Conservation (phyloP, 2,329 filamentous ascomycete genomes). For the Aspergillus sp. region DNA sequence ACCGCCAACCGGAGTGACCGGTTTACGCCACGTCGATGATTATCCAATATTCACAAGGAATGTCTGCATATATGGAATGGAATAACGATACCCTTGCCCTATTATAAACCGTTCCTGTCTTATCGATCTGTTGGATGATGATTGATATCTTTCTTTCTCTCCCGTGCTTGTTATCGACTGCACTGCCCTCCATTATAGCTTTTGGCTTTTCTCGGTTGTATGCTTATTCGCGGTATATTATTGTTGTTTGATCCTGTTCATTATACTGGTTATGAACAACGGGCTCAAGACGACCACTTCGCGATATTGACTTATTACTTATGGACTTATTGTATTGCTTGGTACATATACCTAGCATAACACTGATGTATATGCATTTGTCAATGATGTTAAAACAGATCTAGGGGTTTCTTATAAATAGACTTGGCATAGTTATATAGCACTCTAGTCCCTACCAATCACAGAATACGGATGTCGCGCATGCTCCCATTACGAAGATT, state of each 20-base stretch:
- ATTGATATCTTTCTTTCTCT: too few species aligned
- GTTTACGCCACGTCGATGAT: neutral
- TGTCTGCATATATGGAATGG: neutral
- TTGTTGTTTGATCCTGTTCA: neutral
- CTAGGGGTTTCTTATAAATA: neutral
- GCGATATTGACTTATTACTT: neutral
- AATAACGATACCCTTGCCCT: slow-evolving; percentile 3
- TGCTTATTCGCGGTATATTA: neutral
- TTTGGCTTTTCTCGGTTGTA: neutral
- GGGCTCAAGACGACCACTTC: neutral
- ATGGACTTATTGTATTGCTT: neutral
- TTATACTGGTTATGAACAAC: neutral
- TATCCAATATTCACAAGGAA: too few species aligned
- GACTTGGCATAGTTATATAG: neutral
- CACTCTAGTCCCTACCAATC: neutral
- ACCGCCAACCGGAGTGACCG: slow-evolving; percentile 6
- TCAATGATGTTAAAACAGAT: neutral
- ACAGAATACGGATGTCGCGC: neutral
- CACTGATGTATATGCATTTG: neutral
- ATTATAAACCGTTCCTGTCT: neutral
- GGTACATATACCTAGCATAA: neutral
- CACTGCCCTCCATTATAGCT: neutral
- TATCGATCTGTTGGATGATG: neutral
- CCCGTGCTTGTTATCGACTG: too few species aligned
- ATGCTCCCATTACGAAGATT: too few species aligned